phyloP scores from a whole-genome alignment of 2,329 filamentous ascomycete genomes.

The Neurospora crassa region DNA sequence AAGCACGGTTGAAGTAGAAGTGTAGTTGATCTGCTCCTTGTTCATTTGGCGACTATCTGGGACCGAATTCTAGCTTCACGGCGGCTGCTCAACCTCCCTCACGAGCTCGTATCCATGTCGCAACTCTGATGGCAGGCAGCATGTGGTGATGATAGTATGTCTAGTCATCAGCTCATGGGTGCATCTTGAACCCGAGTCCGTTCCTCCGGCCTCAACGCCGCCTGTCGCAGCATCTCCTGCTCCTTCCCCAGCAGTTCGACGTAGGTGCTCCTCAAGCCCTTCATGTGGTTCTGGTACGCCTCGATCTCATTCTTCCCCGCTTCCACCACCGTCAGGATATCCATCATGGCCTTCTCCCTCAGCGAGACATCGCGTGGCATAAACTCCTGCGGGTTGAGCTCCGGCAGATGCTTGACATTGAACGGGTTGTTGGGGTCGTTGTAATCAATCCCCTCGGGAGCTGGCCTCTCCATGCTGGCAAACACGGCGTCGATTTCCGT shows the following conservation, averaged over 20 bases:
- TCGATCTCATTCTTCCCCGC: slow-evolving; percentile 10
- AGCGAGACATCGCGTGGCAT: slow-evolving; percentile 4
- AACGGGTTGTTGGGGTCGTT: not conserved
- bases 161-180: not conserved
- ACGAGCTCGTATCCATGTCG: not conserved
- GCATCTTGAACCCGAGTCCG: slow-evolving; percentile 1
- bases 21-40: not conserved
- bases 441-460: slow-evolving; percentile 16
- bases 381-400: not conserved
- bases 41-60: not conserved
- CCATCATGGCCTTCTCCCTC: slow-evolving; percentile 11
- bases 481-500: slow-evolving; percentile 7
- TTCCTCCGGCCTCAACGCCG: slow-evolving; percentile 15
- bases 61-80: not conserved
- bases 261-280: slow-evolving; percentile 11
- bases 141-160: not conserved
- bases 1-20: not conserved
- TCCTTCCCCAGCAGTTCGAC: slow-evolving; percentile 18
- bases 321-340: slow-evolving; percentile 12
- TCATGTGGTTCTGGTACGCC: slow-evolving; percentile 18
- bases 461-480: slow-evolving; percentile 18
- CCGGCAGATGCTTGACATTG: slow-evolving; percentile 11
- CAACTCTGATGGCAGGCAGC: not conserved
- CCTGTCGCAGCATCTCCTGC: slow-evolving; percentile 13
- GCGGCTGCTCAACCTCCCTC: not conserved